Evolutionary conservation across 306 rosid species (phyloP).

Genomic region (Prunus armeniaca): DNA sequence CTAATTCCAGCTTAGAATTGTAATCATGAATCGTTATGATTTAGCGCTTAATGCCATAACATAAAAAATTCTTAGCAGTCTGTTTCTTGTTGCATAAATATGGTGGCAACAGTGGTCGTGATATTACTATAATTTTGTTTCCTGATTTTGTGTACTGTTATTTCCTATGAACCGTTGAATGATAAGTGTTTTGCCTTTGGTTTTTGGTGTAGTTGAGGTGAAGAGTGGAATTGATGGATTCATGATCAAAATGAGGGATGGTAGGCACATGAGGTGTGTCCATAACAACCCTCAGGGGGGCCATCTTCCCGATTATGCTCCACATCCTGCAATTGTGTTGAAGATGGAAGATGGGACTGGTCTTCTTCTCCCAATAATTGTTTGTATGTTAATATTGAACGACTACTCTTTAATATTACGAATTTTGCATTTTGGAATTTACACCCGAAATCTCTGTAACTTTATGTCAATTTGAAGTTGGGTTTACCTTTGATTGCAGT

Average conservation of each 20-base stretch:
- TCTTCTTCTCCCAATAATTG: constrained; percentile 96
- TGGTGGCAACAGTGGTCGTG: too few relatives aligned
- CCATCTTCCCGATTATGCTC: constrained; percentile 92
- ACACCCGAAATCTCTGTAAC: constrained; percentile 9
- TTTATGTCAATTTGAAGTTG: constrained; percentile 17
- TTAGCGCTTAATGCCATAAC: background rate
- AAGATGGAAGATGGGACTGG: constrained; percentile 99
- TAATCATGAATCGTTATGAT: background rate
- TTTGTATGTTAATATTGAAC: constrained; percentile 59
- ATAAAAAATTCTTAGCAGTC: background rate
- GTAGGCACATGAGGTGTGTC: constrained; percentile 79
- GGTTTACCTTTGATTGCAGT: constrained; percentile 53
- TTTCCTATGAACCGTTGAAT: background rate
- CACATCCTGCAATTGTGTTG: constrained; percentile 96
- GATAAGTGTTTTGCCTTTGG: constrained; percentile 11
- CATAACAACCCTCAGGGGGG: constrained; percentile 98
- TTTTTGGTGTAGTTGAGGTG: constrained; percentile 80
- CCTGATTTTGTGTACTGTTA: background rate
- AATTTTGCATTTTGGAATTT: constrained; percentile 6
- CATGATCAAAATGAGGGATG: constrained; percentile 95
- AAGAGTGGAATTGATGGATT: constrained; percentile 96
- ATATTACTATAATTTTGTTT: background rate
- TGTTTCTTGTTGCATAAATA: background rate
- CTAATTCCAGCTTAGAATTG: background rate
- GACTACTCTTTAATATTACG: constrained; percentile 6